Conservation (phyloP, 495 filamentous ascomycete genomes). For the Aspergillus asperescens region DNA sequence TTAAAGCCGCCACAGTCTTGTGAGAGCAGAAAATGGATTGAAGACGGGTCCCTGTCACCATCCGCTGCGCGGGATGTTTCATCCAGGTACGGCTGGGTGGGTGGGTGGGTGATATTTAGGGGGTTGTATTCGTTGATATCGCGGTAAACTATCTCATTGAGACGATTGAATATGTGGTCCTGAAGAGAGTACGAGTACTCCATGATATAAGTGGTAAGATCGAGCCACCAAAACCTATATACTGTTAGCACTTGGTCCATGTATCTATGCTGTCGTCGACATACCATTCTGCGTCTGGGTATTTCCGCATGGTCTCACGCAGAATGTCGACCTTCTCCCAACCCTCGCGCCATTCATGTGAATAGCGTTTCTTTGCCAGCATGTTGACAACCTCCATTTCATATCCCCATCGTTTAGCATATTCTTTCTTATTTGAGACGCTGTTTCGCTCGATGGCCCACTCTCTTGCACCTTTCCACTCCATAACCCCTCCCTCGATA, state of each 20-base stretch:
- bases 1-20: slow-evolving; percentile 98
- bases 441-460: slow-evolving; percentile 98
- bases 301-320: slow-evolving; percentile 84
- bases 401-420: slow-evolving; percentile 86
- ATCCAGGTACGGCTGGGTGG: slow-evolving; percentile 68
- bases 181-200: slow-evolving; percentile 89
- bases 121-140: slow-evolving; percentile 97
- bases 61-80: slow-evolving; percentile 59
- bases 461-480: slow-evolving; percentile 94
- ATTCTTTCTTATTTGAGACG: slow-evolving; percentile 87
- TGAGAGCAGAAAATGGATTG: slow-evolving; percentile 80
- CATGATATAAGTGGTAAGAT: slow-evolving; percentile 98
- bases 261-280: slow-evolving; percentile 14
- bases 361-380: slow-evolving; percentile 97
- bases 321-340: slow-evolving; percentile 99
- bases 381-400: slow-evolving; percentile 95
- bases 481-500: slow-evolving; percentile 94
- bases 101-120: slow-evolving; percentile 84
- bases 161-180: slow-evolving; percentile 77
- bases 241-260: not conserved
- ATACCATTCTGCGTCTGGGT: slow-evolving; percentile 94
- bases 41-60: slow-evolving; percentile 67
- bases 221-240: slow-evolving; percentile 96
- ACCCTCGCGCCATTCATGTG: slow-evolving; percentile 97
- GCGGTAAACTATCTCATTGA: slow-evolving; percentile 74